Conservation (phyloP, 2,329 filamentous ascomycete genomes). For the Trichoderma sp. region DNA sequence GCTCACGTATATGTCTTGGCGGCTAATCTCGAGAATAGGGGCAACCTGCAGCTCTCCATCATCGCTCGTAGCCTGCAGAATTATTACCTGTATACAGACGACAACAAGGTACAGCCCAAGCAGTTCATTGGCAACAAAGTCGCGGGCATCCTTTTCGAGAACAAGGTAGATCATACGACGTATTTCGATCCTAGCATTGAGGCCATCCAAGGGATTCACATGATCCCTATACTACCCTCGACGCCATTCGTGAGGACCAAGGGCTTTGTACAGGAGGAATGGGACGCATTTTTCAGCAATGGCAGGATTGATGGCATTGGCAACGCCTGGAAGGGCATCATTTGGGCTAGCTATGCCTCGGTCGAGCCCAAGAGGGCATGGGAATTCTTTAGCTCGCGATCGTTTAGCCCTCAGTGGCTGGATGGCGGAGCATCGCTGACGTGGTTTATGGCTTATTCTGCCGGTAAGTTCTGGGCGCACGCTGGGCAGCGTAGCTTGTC, state of each 20-base stretch:
- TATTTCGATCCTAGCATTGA: conserved; percentile 79
- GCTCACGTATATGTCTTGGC: not conserved
- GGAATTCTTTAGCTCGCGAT: conserved; percentile 70
- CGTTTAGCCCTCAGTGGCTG: conserved; percentile 70
- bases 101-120: conserved; percentile 71
- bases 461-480: conserved; percentile 60
- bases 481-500: conserved; percentile 17
- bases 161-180: conserved; percentile 91
- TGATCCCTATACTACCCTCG: conserved; percentile 74
- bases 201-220: conserved; percentile 78
- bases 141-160: conserved; percentile 79
- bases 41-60: conserved; percentile 82
- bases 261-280: conserved; percentile 80
- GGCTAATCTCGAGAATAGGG: conserved; percentile 44
- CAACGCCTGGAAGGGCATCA: conserved; percentile 83
- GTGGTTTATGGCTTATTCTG: conserved; percentile 82
- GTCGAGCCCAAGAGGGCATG: conserved; percentile 72
- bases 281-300: conserved; percentile 75
- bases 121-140: conserved; percentile 82
- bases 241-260: conserved; percentile 68
- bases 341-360: conserved; percentile 81
- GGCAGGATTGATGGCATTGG: conserved; percentile 66
- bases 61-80: conserved; percentile 71
- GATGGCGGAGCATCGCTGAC: conserved; percentile 83
- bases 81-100: conserved; percentile 79